Evolutionary conservation across 805 yeast genomes (phyloP).

Genomic region (Metschnikowia colocasiae): DNA sequence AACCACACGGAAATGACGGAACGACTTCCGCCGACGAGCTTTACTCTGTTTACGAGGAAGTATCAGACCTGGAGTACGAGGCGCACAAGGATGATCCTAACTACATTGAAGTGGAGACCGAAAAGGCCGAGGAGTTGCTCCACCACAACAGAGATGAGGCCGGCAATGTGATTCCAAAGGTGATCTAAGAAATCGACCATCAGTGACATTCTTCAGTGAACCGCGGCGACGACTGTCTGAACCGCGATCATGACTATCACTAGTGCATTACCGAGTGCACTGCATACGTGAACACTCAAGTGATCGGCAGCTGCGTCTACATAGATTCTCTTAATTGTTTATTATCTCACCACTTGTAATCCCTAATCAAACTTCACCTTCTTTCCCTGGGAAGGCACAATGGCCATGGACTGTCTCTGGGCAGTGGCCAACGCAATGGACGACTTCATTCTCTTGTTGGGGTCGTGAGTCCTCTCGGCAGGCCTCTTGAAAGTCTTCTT

Average conservation of each 20-base stretch:
- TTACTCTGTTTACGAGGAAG: slow-evolving; percentile 42
- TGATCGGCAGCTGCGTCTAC: too few relatives aligned
- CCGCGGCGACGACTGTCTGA: too few relatives aligned
- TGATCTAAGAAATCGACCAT: background rate
- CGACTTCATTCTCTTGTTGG: slow-evolving; percentile 57
- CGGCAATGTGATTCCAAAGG: slow-evolving; percentile 4
- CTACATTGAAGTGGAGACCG: slow-evolving; percentile 37
- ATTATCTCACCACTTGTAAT: background rate
- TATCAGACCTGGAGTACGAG: slow-evolving; percentile 45
- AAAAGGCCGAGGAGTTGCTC: slow-evolving; percentile 17
- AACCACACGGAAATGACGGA: slow-evolving; percentile 9
- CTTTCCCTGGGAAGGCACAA: slow-evolving; percentile 88
- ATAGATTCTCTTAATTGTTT: background rate
- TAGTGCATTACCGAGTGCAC: too few relatives aligned
- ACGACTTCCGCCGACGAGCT: slow-evolving; percentile 16
- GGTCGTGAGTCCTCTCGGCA: slow-evolving; percentile 14
- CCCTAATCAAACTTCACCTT: slow-evolving; percentile 65
- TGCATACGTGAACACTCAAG: too few relatives aligned
- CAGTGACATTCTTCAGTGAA: too few relatives aligned
- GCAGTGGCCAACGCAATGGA: slow-evolving; percentile 87
- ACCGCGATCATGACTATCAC: too few relatives aligned
- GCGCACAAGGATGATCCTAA: slow-evolving; percentile 45
- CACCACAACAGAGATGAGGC: slow-evolving; percentile 10
- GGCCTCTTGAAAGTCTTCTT: slow-evolving; percentile 14
- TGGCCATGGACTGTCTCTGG: slow-evolving; percentile 83